Base-by-base conservation (phyloP, 106 monocot species). In the Allium sativum region DNA sequence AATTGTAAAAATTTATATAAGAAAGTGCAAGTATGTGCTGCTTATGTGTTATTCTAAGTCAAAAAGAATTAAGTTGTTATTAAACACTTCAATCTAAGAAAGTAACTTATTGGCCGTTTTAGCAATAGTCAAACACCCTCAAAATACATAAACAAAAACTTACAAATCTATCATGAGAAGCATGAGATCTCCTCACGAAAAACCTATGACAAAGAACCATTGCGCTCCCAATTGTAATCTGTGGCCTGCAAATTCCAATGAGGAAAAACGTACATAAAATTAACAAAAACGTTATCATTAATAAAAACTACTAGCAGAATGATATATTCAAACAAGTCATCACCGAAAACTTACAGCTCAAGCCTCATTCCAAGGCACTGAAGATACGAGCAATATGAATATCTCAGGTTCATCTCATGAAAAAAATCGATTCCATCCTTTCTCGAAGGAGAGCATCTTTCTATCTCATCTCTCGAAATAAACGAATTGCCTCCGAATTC, bases 181-280 rank as follows among this genome's bases (percentile, higher is more conserved):
- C 95, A 74, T 90, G 95, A 41, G 95, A 95, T 77, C 90, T 78
- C n/a, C 81, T 76, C 21, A 84, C 66, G 65, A 83, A 95, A 64
- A 95, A 95, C 1, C 90, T 81, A 61, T 95, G 95, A 64, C 95
- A 95, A 53, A 95, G 79, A 44, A 95, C 83, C 70, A 77, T 83
- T 17, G 90, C 86, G 40, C 90, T 84, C 43, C 78, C 95, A 18
- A 87, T 68, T 7, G 95, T 90, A 10, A 77, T 84, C 61, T 95
- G 95, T 1, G 95, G 95, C 84, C 95, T 95, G 76, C 70, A 73
- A 65, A 68, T 41, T 14, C 8, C 42, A 18, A 50, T 11, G 15
- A 50, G 0, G 13, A 64, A 64, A 48, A 51, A 18, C 0, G n/a
- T 46, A 47, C 5, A 15, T 8, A 55, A 15, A n/a, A 55, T 15